A percentile compares a stretch with the other conserved stretches of the same genome.
Evolutionary conservation across 768 basidiomycete genomes (phyloP).

Genomic region (Leccinellum luteum): DNA sequence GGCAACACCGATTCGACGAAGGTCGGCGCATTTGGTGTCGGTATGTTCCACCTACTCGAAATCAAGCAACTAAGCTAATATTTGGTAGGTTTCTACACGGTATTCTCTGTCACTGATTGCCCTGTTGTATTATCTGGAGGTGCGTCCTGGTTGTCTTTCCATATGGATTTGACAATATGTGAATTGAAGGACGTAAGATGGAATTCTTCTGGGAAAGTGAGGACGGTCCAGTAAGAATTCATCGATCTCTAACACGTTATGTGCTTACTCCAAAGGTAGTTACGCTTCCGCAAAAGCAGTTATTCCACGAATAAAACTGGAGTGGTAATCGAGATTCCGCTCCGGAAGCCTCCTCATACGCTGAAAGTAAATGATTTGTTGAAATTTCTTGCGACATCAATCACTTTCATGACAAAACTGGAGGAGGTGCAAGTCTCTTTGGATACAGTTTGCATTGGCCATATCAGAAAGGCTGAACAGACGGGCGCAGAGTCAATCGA

Average conservation of each 20-base stretch:
- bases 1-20: conserved; percentile 94
- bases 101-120: conserved; percentile 78
- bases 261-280: conserved; percentile 34
- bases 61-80: neutral
- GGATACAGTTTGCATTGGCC: conserved; percentile 65
- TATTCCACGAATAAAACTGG: conserved; percentile 38
- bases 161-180: neutral
- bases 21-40: conserved; percentile 89
- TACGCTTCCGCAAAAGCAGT: conserved; percentile 65
- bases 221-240: no score
- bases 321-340: conserved; percentile 82
- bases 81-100: conserved; percentile 62
- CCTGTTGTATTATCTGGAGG: conserved; percentile 76
- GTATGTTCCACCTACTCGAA: conserved; percentile 36
- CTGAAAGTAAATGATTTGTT: conserved; percentile 80
- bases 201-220: conserved; percentile 94
- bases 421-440: conserved; percentile 73
- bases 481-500: no score
- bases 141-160: conserved; percentile 24
- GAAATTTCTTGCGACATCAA: conserved; percentile 84
- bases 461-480: conserved; percentile 57
- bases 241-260: neutral
- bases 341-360: conserved; percentile 73
- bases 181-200: conserved; percentile 71
- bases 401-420: conserved; percentile 87